These are phyloP conservation scores for Carex sylvatica DNA, from an alignment of 202 grass and related monocot species.

Conservation along the genomic window DNA sequence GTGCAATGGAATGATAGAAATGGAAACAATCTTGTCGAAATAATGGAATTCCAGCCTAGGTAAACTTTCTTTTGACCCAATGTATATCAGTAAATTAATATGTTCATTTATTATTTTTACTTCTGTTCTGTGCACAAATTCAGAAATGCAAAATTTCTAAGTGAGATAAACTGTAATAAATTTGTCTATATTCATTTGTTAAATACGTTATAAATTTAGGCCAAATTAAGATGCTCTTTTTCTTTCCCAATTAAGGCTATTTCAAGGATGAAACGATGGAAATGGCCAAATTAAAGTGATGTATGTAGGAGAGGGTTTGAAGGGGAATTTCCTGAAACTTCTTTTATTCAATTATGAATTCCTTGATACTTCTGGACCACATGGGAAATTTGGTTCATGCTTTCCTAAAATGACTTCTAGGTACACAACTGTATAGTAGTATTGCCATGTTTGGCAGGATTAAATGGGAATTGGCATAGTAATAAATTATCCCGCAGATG, in stretches of 20 bases:
- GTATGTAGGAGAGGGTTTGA: background rate
- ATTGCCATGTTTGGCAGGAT: background rate
- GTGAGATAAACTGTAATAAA: background rate
- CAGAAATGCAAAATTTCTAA: background rate
- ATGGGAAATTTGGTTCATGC: background rate
- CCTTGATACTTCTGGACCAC: background rate
- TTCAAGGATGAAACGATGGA: background rate
- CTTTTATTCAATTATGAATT: background rate
- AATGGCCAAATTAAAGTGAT: background rate
- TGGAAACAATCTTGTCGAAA: conserved; percentile 36
- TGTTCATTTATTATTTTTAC: background rate
- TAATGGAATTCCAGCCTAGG: conserved; percentile 47
- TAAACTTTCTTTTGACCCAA: conserved; percentile 19
- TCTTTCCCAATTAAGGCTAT: background rate
- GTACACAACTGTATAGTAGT: background rate
- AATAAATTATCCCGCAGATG: background rate
- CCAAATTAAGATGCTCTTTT: background rate
- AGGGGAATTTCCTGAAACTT: background rate
- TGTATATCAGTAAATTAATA: background rate
- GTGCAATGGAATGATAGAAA: conserved; percentile 46
- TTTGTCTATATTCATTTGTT: background rate
- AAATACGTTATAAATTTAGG: background rate
- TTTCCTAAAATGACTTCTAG: background rate
- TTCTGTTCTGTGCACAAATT: background rate
- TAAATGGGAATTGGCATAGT: background rate